Base-by-base conservation (phyloP, 257 asterid genomes). In the Schizonepeta tenuifolia region DNA sequence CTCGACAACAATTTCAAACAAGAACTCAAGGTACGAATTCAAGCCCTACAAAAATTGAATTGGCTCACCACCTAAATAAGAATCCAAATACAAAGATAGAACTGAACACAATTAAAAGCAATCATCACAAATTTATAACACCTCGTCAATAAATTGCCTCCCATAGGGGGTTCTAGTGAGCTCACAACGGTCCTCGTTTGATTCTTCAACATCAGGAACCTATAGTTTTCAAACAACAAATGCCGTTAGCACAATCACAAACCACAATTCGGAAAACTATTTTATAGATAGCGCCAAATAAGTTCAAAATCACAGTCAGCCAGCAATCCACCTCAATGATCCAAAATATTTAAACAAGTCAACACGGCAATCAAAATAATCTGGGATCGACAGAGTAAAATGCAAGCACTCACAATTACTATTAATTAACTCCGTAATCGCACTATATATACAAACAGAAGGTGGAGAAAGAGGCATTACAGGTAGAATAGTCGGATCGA, bases 131-230 rank as follows among this genome's bases (percentile, higher is more conserved):
- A 41, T 53, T 14, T 1, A 60, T 7, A 60, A 56, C 54, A 91
- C 98, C 87, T 84, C 83, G 66, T 88, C 82, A 7, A 93, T 74
- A 72, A 93, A 93, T 17, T 28, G 83, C 76, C 96, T 50, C 55
- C 97, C 96, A 49, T 93, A 89, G 38, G 96, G 87, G 53, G 90
- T 81, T 80, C 93, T 79, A 10, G 98, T 93, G 41, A 93, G 96
- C 83, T 88, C 90, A 73, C 98, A 93, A 38, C 77, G 81, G 64
- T 79, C 84, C 75, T 83, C 87, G 47, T 83, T 84, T 1, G 88
- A 86, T 59, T 92, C 94, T 88, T 93, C 97, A 66, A 86, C 84
- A 70, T 91, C 97, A 64, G 98, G 98, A 57, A 93, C 96, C 98
- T 93, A 83, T n/a, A 75, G 6, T 64, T 60, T 69, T 28, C 75